Conservation (phyloP, 805 yeast genomes). For the Sungouiozyma ichnusensis region DNA sequence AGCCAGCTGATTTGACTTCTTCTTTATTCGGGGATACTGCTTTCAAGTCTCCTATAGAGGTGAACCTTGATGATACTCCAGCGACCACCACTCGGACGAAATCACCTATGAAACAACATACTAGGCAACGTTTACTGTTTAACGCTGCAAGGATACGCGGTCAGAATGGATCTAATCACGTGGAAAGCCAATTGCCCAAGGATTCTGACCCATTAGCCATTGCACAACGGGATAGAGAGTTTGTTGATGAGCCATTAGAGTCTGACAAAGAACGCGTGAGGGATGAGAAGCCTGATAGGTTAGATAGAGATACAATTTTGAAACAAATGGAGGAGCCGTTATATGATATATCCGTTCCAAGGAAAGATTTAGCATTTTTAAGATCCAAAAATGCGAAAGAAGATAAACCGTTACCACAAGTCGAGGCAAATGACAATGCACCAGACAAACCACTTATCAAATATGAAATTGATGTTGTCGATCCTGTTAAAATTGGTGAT, state of each 20-base stretch:
- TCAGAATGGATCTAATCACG: constrained; percentile 13
- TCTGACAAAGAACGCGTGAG: constrained; percentile 22
- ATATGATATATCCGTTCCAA: constrained; percentile 14
- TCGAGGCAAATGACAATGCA: constrained; percentile 5
- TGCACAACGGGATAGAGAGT: constrained; percentile 23
- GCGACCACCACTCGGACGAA: constrained; percentile 6
- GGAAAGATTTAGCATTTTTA: constrained; percentile 3
- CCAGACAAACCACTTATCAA: constrained; percentile 5
- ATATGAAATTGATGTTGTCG: constrained; percentile 68
- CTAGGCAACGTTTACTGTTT: constrained; percentile 34
- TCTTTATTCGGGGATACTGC: constrained; percentile 26
- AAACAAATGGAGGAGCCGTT: constrained; percentile 19
- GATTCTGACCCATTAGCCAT: constrained; percentile 27
- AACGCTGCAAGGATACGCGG: constrained; percentile 39
- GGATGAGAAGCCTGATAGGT: constrained; percentile 10
- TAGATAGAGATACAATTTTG: constrained; percentile 7
- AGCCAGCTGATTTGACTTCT: constrained; percentile 19
- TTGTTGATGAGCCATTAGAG: constrained; percentile 23
- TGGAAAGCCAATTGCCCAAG: constrained; percentile 3
- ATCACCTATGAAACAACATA: constrained; percentile 3
- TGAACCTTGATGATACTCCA: constrained; percentile 2
- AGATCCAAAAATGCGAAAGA: neutral
- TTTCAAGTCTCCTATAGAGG: constrained; percentile 1
- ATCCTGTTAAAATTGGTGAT: constrained; percentile 88
- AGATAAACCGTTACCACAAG: constrained; percentile 5